Conservation (phyloP, 371 early-diverging fungal genomes). For the Actinomucor elegans region DNA sequence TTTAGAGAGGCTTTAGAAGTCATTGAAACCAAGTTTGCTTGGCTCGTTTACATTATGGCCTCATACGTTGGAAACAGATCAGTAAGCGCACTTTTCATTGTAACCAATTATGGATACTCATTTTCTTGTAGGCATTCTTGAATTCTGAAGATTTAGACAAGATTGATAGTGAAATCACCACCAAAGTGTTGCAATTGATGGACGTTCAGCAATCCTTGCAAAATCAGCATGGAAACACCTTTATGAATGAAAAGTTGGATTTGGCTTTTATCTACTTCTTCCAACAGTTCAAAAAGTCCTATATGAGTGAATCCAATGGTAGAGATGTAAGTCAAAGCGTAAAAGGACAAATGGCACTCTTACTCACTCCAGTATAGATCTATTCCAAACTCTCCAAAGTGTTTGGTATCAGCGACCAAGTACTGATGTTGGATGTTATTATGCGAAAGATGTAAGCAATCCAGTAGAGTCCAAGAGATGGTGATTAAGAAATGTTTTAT, state of each 20-base stretch:
- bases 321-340: conserved; percentile 22
- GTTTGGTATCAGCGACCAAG: conserved; percentile 60
- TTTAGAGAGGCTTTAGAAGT: conserved; percentile 51
- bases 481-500: neutral
- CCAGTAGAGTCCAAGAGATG: no score
- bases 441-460: conserved; percentile 68
- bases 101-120: no score
- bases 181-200: conserved; percentile 60
- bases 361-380: conserved; percentile 30
- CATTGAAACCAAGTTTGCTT: conserved; percentile 72
- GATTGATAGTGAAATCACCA: conserved; percentile 65
- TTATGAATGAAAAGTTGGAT: conserved; percentile 64
- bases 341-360: no score
- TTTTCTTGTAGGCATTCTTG: no score
- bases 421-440: conserved; percentile 63
- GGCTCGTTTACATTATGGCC: conserved; percentile 81
- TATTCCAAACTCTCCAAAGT: conserved; percentile 56
- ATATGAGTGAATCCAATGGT: conserved; percentile 58
- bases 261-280: conserved; percentile 80
- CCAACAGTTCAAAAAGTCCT: conserved; percentile 72
- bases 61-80: conserved; percentile 65
- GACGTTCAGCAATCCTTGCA: conserved; percentile 50
- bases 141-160: conserved; percentile 65
- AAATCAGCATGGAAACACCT: conserved; percentile 40
- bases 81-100: no score